Evolutionary conservation across 257 asterid genomes (phyloP), one percentile per base, ranked within the genome.

Genomic region (Solanum corneliomulleri): DNA sequence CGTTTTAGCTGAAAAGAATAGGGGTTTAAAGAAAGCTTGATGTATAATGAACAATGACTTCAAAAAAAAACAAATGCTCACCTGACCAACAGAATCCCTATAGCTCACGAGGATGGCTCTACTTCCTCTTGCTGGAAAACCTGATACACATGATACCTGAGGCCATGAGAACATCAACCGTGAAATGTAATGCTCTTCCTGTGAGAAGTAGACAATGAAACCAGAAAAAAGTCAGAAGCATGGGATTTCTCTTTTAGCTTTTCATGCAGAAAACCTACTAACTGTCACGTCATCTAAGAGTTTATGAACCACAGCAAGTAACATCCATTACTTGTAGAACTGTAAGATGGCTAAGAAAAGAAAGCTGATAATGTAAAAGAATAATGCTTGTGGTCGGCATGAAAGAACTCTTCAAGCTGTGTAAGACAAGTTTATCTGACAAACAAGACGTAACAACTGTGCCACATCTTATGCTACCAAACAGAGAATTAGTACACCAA

Each of bases 131-230:
- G 97, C 88, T 44, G 98, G 97, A 89, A 91, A 88, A 35, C 94
- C 98, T 83, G 98, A 90, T 25, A 92, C 82, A 88, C 98, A 95
- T 21, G 95, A 91, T 68, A 95, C 94, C 90, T 94, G 98, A 88
- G 99, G 98, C 98, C 98, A 93, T 13, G 98, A 90, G 92, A 95
- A 93, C 88, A 92, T 93, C 91, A 97, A 87, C 92, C 88, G 89
- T 25, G 95, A 92, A 86, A 95, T 84, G 85, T 83, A 91, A 89
- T 95, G 99, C 92, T 94, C 98, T 93, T 97, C 99, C 99, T 95
- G 94, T 86, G 90, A 89, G 18, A 82, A 84, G 41, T 80, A 88
- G 33, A 81, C 84, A 89, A 80, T 42, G 85, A 60, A 76, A 64
- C 88, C 42, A 44, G 78, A 70, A 85, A 85, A 49, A 47, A 10